Conservation (phyloP, 495 filamentous ascomycete genomes). For the Podospora comata region DNA sequence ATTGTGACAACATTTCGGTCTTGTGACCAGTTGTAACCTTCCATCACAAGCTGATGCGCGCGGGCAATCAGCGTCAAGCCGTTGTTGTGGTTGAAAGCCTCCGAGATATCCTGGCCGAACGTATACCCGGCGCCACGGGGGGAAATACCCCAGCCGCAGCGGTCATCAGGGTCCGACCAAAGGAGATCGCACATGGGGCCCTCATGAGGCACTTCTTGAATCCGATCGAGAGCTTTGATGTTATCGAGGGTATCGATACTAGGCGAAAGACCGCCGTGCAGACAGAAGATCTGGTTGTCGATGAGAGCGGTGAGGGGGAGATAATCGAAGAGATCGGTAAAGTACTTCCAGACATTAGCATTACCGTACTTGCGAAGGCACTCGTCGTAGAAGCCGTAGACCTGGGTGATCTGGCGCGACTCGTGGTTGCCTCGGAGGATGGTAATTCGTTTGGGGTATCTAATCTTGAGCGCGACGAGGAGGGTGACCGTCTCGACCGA, state of each 20-base stretch:
- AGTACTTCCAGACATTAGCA: slow-evolving; percentile 99
- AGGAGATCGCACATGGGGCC: slow-evolving; percentile 98
- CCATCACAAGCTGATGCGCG: slow-evolving; percentile 96
- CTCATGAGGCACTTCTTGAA: slow-evolving; percentile 98
- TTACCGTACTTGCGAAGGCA: slow-evolving; percentile 97
- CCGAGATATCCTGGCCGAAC: slow-evolving; percentile 98
- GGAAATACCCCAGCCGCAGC: slow-evolving; percentile 98
- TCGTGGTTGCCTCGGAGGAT: slow-evolving; percentile 97
- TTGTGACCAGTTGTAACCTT: slow-evolving; percentile 97
- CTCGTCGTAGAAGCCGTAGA: slow-evolving; percentile 98
- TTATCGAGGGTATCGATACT: slow-evolving; percentile 98
- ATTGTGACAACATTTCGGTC: slow-evolving; percentile 98
- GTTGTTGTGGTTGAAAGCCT: slow-evolving; percentile 99
- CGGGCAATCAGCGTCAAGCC: slow-evolving; percentile 91
- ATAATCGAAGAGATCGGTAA: slow-evolving; percentile 98
- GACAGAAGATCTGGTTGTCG: slow-evolving; percentile 99
- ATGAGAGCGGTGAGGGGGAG: slow-evolving; percentile 97
- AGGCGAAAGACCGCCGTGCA: slow-evolving; percentile 92
- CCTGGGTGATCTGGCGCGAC: slow-evolving; percentile 94
- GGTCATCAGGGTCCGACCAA: slow-evolving; percentile 97
- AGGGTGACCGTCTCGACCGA: slow-evolving; percentile 95
- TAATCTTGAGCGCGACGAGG: slow-evolving; percentile 90
- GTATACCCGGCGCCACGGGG: slow-evolving; percentile 97
- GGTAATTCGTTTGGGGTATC: slow-evolving; percentile 93
- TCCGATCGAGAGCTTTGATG: slow-evolving; percentile 90